phyloP scores from a whole-genome alignment of 805 yeast species.

The Suhomyces sp. region DNA sequence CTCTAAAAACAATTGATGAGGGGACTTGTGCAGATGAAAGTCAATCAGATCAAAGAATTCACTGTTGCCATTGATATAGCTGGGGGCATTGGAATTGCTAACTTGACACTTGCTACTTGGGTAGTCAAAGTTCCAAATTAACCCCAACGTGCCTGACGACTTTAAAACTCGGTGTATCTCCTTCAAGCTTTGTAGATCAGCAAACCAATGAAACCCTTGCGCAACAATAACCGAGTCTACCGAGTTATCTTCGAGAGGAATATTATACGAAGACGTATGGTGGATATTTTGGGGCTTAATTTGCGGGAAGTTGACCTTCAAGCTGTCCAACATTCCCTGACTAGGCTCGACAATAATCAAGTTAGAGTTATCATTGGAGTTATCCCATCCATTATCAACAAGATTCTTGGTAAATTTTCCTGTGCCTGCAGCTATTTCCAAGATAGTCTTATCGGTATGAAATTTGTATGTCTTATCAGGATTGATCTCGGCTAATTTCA shows the following conservation, averaged over 20 bases:
- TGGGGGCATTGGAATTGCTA: not conserved
- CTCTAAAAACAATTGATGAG: constrained; percentile 11
- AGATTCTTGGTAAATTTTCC: constrained; percentile 58
- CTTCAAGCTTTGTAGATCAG: constrained; percentile 44
- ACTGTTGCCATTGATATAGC: constrained; percentile 7
- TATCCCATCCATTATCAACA: constrained; percentile 34
- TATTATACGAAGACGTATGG: constrained; percentile 42
- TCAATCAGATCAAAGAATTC: constrained; percentile 2
- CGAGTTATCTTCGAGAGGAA: constrained; percentile 45
- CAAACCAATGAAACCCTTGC: constrained; percentile 68
- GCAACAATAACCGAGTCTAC: constrained; percentile 54
- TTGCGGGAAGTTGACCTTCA: constrained; percentile 45
- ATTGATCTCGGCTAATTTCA: constrained; percentile 23
- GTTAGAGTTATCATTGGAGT: constrained; percentile 11
- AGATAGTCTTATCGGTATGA: constrained; percentile 23
- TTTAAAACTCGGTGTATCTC: constrained; percentile 53
- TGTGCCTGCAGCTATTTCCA: constrained; percentile 62
- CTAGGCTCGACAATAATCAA: constrained; percentile 54
- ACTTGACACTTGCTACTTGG: constrained; percentile 11
- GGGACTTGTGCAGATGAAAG: constrained; percentile 1
- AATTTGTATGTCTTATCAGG: constrained; percentile 9
- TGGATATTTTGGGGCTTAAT: constrained; percentile 20
- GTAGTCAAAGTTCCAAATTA: constrained; percentile 59
- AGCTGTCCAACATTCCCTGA: constrained; percentile 52
- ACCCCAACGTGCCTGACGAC: constrained; percentile 46